Evolutionary conservation across 2,329 filamentous ascomycete genomes (phyloP).

Genomic region (Pseudomassariella vexata): DNA sequence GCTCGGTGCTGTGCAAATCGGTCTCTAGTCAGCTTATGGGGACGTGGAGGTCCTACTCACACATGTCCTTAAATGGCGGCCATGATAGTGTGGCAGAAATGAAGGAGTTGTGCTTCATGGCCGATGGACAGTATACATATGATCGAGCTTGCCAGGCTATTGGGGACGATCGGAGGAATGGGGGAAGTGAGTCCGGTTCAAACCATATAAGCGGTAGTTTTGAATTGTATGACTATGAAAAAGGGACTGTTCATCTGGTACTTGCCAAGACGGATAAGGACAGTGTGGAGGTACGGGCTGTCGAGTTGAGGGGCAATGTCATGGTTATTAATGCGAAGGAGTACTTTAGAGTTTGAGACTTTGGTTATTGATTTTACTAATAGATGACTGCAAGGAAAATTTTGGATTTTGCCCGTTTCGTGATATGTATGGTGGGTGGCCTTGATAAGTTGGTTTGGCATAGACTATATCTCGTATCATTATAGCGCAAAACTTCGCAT

Average conservation of each 20-base stretch:
- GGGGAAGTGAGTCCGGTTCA: neutral
- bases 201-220: neutral
- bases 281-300: neutral
- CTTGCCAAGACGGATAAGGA: neutral
- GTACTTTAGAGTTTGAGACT: no score
- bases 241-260: neutral
- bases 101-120: constrained; percentile 1
- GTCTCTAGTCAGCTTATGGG: neutral
- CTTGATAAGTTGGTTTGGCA: no score
- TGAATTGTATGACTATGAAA: neutral
- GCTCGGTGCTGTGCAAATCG: neutral
- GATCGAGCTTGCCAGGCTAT: neutral
- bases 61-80: neutral
- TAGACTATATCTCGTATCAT: no score
- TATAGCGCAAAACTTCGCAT: no score
- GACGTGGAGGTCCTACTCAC: neutral
- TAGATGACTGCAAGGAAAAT: no score
- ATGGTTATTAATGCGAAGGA: neutral
- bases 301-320: neutral
- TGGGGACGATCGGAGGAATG: neutral
- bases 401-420: no score
- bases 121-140: neutral
- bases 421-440: no score
- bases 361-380: no score
- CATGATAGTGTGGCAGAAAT: neutral